These are phyloP conservation scores for Globisporangium iwayamae DNA, from an alignment of 352 stramenopile species.

Conservation along the genomic window DNA sequence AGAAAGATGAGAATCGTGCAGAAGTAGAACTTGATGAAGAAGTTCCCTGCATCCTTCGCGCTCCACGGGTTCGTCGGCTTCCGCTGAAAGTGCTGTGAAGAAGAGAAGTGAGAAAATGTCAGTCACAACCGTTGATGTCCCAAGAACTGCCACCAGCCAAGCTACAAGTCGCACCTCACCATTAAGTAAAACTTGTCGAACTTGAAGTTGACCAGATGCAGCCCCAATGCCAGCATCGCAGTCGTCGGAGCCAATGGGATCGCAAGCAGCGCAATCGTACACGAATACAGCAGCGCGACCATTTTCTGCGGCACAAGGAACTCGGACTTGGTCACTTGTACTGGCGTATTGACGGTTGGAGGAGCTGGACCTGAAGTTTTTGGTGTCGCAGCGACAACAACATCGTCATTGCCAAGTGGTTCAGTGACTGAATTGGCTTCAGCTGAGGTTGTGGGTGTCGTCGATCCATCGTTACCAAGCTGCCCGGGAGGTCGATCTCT, in stretches of 20 bases:
- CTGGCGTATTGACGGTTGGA: not conserved
- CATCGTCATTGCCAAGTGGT: not conserved
- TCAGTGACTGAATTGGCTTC: not conserved
- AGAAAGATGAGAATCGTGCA: constrained; percentile 66
- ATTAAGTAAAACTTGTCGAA: constrained; percentile 76
- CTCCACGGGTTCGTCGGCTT: constrained; percentile 71
- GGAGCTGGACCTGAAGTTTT: not conserved
- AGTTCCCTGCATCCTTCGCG: constrained; percentile 71
- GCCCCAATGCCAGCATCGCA: constrained; percentile 43
- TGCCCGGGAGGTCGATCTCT: not conserved
- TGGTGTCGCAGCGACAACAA: not conserved
- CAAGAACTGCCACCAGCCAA: not conserved
- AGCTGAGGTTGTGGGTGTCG: not conserved
- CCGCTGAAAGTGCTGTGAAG: constrained; percentile 51
- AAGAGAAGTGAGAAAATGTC: not conserved
- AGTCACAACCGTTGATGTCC: not conserved
- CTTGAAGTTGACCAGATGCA: constrained; percentile 78
- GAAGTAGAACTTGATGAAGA: constrained; percentile 89
- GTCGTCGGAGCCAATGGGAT: constrained; percentile 64
- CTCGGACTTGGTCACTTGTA: constrained; percentile 38
- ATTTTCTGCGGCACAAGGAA: constrained; percentile 82
- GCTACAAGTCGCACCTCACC: constrained; percentile 21
- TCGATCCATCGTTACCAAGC: no score
- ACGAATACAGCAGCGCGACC: constrained; percentile 78
- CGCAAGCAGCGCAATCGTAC: constrained; percentile 64